Evolutionary conservation across 257 asterid genomes (phyloP).

Genomic region (Galeopsis tetrahit): DNA sequence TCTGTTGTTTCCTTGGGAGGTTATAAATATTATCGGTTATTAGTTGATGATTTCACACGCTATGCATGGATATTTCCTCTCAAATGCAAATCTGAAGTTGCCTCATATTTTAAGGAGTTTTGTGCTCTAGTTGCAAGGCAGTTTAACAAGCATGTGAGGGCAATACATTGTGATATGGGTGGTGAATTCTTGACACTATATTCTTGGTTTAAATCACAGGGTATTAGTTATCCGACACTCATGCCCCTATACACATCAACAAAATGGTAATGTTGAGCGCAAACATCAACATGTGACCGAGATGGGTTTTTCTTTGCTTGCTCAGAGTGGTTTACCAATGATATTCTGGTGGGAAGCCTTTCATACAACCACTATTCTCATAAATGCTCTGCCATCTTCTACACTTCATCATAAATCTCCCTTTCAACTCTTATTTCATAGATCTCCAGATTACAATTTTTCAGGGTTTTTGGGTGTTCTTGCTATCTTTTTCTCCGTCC

Average conservation of each 20-base stretch:
- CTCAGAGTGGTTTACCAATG: background rate
- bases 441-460: background rate
- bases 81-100: background rate
- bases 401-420: background rate
- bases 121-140: background rate
- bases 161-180: background rate
- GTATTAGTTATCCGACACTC: background rate
- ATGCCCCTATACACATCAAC: background rate
- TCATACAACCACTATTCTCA: background rate
- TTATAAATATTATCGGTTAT: too few species aligned
- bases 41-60: too few species aligned
- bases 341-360: background rate
- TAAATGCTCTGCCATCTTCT: background rate
- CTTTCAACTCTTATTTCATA: too few species aligned
- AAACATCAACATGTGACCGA: background rate
- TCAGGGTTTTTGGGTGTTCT: background rate
- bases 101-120: background rate
- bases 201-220: rapidly evolving
- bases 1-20: background rate
- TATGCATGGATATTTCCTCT: too few species aligned
- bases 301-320: background rate
- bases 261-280: background rate
- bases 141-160: too few species aligned
- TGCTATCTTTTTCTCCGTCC: background rate
- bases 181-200: background rate